Percentiles rank a stretch among this genome's conserved stretches.
Conservation (phyloP, 331 rosid genomes). For the Telfairia occidentalis region DNA sequence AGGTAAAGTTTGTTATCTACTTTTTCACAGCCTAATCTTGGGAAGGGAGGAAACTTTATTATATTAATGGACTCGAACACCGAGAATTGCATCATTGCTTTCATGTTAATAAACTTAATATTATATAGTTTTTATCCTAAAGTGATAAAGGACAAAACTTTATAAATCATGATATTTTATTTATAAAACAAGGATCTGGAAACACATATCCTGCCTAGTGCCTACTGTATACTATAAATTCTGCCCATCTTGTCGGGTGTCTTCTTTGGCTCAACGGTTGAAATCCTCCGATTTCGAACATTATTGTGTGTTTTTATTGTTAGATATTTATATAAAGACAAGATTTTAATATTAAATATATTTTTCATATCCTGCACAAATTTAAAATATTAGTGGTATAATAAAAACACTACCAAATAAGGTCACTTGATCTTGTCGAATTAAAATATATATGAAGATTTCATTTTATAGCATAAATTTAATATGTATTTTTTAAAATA, state of each 20-base stretch:
- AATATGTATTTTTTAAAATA: too few species aligned
- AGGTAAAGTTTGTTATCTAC: not conserved
- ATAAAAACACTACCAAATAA: too few species aligned
- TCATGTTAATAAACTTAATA: not conserved
- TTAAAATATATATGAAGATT: too few species aligned
- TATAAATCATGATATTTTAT: not conserved
- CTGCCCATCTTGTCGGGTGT: not conserved
- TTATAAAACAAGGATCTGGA: not conserved
- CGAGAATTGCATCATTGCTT: not conserved
- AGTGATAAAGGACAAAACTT: not conserved
- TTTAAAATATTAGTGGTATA: too few species aligned
- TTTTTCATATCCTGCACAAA: too few species aligned
- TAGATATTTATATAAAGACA: too few species aligned
- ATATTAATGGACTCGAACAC: conserved; percentile 1
- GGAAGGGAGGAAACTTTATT: not conserved
- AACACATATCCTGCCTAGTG: not conserved
- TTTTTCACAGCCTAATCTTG: not conserved
- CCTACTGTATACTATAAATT: not conserved
- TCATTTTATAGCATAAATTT: too few species aligned
- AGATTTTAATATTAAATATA: too few species aligned
- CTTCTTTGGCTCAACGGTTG: not conserved
- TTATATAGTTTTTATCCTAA: not conserved
- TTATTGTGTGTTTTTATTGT: too few species aligned
- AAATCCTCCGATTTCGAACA: not conserved
- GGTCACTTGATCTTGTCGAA: too few species aligned